Percentiles rank a stretch among this genome's conserved stretches.
These are phyloP conservation scores for Emericellopsis cladophorae DNA, from an alignment of 2,329 filamentous ascomycete genomes.

Conservation along the genomic window DNA sequence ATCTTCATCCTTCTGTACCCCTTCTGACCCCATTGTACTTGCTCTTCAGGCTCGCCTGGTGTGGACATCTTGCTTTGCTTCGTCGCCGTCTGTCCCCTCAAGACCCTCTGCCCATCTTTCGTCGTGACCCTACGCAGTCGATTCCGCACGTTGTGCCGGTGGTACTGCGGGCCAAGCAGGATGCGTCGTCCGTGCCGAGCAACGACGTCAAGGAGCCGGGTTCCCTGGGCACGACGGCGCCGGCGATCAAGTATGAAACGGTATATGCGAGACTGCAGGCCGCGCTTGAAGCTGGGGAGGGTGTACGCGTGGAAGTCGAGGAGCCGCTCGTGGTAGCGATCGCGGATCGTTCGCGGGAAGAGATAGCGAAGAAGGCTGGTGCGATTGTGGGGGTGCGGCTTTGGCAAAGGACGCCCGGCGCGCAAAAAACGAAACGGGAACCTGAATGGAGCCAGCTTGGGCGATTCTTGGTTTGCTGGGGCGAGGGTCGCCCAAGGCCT, in stretches of 20 bases:
- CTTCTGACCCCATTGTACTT: conserved; percentile 32
- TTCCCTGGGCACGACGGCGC: conserved; percentile 35
- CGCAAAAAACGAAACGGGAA: conserved; percentile 19
- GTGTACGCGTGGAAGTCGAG: conserved; percentile 63
- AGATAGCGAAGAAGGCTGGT: conserved; percentile 50
- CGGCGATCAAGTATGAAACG: conserved; percentile 57
- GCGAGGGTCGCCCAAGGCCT: neutral
- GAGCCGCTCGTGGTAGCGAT: conserved; percentile 52
- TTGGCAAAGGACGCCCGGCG: conserved; percentile 16
- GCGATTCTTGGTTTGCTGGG: too few relatives aligned
- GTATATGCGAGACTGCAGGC: conserved; percentile 66
- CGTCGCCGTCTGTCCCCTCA: conserved; percentile 13
- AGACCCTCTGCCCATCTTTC: conserved; percentile 11
- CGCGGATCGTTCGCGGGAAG: conserved; percentile 50
- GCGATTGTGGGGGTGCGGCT: conserved; percentile 25
- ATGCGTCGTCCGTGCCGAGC: conserved; percentile 28
- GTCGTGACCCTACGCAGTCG: conserved; percentile 8
- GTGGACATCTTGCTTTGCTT: conserved; percentile 5
- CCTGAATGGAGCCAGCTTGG: conserved; percentile 31
- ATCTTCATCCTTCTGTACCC: conserved; percentile 70
- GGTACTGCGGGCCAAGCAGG: conserved; percentile 25
- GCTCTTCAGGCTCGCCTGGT: neutral
- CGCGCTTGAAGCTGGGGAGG: conserved; percentile 56
- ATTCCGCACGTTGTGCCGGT: neutral
- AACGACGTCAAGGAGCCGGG: conserved; percentile 29